Conservation (phyloP, 1,139 yeast species). For the Wickerhamomyces sp. region DNA sequence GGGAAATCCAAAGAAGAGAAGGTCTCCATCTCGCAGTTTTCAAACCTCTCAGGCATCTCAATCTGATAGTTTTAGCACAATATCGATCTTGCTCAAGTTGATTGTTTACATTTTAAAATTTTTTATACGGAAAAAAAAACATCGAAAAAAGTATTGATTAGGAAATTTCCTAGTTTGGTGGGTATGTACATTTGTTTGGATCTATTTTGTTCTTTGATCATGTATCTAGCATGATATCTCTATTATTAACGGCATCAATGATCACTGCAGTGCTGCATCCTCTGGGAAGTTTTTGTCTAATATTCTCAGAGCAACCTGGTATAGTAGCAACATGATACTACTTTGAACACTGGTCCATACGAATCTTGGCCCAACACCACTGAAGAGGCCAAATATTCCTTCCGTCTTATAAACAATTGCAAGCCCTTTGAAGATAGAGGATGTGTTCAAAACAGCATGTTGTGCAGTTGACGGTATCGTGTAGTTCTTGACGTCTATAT, state of each 20-base stretch:
- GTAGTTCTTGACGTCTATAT: conserved; percentile 8
- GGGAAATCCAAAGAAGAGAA: conserved; percentile 15
- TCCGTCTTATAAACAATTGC: conserved; percentile 64
- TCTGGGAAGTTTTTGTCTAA: conserved; percentile 18
- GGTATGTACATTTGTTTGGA: neutral
- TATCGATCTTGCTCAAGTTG: neutral
- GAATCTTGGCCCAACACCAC: conserved; percentile 94
- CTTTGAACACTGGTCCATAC: conserved; percentile 97
- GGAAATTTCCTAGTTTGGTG: neutral
- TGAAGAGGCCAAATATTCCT: conserved; percentile 75
- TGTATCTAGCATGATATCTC: neutral
- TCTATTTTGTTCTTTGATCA: neutral
- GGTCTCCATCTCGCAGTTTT: conserved; percentile 1
- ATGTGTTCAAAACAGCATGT: conserved; percentile 35
- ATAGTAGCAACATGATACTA: conserved; percentile 85
- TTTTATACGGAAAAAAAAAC: neutral
- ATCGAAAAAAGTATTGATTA: neutral
- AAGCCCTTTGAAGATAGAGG: conserved; percentile 61
- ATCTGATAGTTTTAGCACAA: too few species aligned
- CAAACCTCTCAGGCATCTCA: conserved; percentile 1
- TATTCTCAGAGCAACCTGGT: conserved; percentile 47
- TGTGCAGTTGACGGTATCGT: conserved; percentile 22
- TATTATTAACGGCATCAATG: neutral
- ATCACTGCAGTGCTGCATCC: neutral
- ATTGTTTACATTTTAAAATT: too few species aligned